Base-by-base conservation (phyloP, 495 filamentous ascomycete species). In the Tuber microsphaerosporum region DNA sequence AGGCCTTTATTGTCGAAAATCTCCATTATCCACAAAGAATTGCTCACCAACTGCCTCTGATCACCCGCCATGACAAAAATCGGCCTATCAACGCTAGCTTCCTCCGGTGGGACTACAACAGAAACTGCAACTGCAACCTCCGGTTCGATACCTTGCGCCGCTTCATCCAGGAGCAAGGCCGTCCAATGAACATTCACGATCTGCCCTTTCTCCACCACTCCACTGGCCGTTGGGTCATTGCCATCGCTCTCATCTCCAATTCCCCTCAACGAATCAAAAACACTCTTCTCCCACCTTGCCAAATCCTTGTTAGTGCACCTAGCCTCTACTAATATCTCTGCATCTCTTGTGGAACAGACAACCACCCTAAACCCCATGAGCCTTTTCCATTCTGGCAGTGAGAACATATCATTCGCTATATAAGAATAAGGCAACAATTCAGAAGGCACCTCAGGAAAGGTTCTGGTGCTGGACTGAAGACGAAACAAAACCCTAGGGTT, bases 61-160 rank as follows among this genome's bases (percentile, higher is more conserved):
- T 89, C 88, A 37, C 88, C 88, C 45, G 87, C 88, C 88, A 89
- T 88, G 20, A 87, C 85, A 22, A 89, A 83, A 31, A 86, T 81
- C 0, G 86, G 86, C 12, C 78, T 84, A 72, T 84, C 83, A 41
- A 75, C 42, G 37, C 80, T 79, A 42, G 75, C 77, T n/a, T 81
- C 75, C 12, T 79, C 69, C n/a, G 87, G 87, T 26, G 88, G 87
- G 45, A 86, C 84, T 51, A 89, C 83, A 71, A 89, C 84, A 71
- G 81, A 82, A 20, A 89, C 79, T 43, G 88, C 85, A 48, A 88
- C 83, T 34, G 86, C 79, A 43, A 85, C 81, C 72, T 88, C 87
- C 26, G 87, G 85, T 82, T 89, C 88, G 46, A 84, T 88, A 16
- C 87, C 87, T 82, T 89, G 87, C 72, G 87, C 87, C 37, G 88